Conservation (phyloP, 371 early-diverging fungal species). For the Mucor velutinosus region DNA sequence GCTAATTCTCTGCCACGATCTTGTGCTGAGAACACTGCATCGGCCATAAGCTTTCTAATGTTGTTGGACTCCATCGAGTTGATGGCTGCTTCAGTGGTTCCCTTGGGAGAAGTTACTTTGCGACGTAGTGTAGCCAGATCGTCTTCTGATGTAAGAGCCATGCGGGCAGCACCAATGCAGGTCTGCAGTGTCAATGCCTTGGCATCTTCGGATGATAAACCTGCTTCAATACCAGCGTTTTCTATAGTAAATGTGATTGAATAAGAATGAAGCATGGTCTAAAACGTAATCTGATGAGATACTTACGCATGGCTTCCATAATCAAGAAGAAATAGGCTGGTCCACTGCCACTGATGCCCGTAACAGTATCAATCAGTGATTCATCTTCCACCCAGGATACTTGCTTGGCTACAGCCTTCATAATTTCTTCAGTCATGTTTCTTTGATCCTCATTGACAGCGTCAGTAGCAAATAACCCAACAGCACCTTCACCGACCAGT, state of each 20-base stretch:
- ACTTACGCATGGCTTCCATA: conserved; percentile 81
- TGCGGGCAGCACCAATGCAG: conserved; percentile 86
- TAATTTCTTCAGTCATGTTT: conserved; percentile 62
- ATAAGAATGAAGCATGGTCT: background rate
- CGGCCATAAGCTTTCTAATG: conserved; percentile 56
- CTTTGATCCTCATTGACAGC: conserved; percentile 64
- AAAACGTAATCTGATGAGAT: background rate
- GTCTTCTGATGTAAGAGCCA: conserved; percentile 75
- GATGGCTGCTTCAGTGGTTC: conserved; percentile 92
- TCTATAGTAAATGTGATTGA: conserved; percentile 33
- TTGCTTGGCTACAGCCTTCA: conserved; percentile 74
- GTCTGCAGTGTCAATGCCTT: conserved; percentile 85
- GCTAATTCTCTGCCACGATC: conserved; percentile 73
- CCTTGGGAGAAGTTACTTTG: conserved; percentile 93
- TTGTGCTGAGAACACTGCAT: conserved; percentile 72
- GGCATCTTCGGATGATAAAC: conserved; percentile 76
- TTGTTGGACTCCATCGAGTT: conserved; percentile 70
- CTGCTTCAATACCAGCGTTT: conserved; percentile 79
- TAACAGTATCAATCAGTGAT: conserved; percentile 82
- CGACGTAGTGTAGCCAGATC: conserved; percentile 77
- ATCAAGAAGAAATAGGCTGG: conserved; percentile 95
- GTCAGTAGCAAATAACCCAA: conserved; percentile 79
- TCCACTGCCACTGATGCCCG: conserved; percentile 86
- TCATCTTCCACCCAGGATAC: conserved; percentile 84
- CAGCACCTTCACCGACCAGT: conserved; percentile 84